phyloP scores from a whole-genome alignment of 768 basidiomycete genomes.

The Amanita brunnescens region DNA sequence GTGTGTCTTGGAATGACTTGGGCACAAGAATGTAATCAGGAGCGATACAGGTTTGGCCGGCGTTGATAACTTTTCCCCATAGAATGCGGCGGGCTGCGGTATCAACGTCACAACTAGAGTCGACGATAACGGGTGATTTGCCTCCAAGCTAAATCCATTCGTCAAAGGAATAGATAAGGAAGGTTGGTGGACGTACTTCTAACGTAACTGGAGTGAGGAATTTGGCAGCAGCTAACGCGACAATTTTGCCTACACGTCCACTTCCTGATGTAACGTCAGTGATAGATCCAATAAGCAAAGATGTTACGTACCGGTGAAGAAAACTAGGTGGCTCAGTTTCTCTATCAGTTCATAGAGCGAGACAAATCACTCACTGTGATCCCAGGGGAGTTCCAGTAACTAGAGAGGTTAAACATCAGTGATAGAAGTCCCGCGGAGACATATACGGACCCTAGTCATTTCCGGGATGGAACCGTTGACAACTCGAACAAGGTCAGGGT shows the following conservation, averaged over 20 bases:
- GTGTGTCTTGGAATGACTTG: constrained; percentile 32
- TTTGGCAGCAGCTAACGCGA: constrained; percentile 70
- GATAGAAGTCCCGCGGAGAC: background rate
- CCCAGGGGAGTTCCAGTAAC: constrained; percentile 69
- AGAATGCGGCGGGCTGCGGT: constrained; percentile 61
- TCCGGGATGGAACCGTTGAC: constrained; percentile 63
- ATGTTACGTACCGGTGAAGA: constrained; percentile 52
- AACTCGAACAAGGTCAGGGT: constrained; percentile 52
- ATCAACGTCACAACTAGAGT: constrained; percentile 58
- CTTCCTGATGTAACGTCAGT: constrained; percentile 33
- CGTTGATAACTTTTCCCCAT: constrained; percentile 77
- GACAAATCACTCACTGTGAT: constrained; percentile 30
- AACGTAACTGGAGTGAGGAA: constrained; percentile 57
- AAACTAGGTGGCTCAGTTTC: constrained; percentile 25
- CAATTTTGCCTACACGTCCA: constrained; percentile 53
- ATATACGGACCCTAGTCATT: constrained; percentile 37
- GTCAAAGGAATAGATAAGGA: background rate
- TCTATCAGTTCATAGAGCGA: background rate
- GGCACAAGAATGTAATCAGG: constrained; percentile 49
- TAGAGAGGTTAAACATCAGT: constrained; percentile 17
- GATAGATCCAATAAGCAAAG: background rate
- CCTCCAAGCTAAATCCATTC: constrained; percentile 22
- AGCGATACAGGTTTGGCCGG: constrained; percentile 69
- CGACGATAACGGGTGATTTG: constrained; percentile 70
- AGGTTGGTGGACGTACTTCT: constrained; percentile 21